Evolutionary conservation across 2,329 filamentous ascomycete genomes (phyloP).

Genomic region (Zasmidium citrigriseum): DNA sequence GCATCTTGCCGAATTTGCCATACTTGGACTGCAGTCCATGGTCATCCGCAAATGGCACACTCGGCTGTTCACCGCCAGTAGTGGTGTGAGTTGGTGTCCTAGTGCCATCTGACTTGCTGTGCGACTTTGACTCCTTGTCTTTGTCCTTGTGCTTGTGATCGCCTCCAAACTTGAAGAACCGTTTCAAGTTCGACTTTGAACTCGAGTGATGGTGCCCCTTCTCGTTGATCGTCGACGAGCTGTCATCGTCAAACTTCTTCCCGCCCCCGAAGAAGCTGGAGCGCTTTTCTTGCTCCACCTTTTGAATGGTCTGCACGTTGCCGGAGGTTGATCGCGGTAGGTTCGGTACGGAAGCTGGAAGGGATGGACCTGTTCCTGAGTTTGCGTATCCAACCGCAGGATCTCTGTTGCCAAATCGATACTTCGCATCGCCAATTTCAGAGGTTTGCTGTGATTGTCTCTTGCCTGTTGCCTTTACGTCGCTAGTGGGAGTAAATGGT

Average conservation of each 20-base stretch:
- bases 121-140: slow-evolving; percentile 45
- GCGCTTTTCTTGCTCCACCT: slow-evolving; percentile 48
- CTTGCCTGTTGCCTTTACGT: slow-evolving; percentile 83
- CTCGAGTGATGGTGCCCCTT: slow-evolving; percentile 48
- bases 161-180: slow-evolving; percentile 78
- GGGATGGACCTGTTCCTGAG: slow-evolving; percentile 42
- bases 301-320: slow-evolving; percentile 7
- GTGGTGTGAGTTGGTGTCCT: slow-evolving; percentile 25
- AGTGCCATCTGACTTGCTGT: slow-evolving; percentile 26
- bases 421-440: slow-evolving; percentile 61
- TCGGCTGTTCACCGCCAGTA: slow-evolving; percentile 38
- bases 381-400: slow-evolving; percentile 54
- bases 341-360: slow-evolving; percentile 29
- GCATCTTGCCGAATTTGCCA: slow-evolving; percentile 89
- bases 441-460: slow-evolving; percentile 66
- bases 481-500: slow-evolving; percentile 61
- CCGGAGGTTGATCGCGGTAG: slow-evolving; percentile 47
- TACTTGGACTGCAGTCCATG: slow-evolving; percentile 90
- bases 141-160: slow-evolving; percentile 65
- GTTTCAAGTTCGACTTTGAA: slow-evolving; percentile 92
- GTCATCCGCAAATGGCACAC: slow-evolving; percentile 88
- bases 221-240: slow-evolving; percentile 35
- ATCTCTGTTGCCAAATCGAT: slow-evolving; percentile 79
- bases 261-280: slow-evolving; percentile 57
- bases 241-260: slow-evolving; percentile 55